A percentile compares a stretch with the other conserved stretches of the same genome.
phyloP scores from a whole-genome alignment of 768 basidiomycete genomes.

The Amanita exitialis region DNA sequence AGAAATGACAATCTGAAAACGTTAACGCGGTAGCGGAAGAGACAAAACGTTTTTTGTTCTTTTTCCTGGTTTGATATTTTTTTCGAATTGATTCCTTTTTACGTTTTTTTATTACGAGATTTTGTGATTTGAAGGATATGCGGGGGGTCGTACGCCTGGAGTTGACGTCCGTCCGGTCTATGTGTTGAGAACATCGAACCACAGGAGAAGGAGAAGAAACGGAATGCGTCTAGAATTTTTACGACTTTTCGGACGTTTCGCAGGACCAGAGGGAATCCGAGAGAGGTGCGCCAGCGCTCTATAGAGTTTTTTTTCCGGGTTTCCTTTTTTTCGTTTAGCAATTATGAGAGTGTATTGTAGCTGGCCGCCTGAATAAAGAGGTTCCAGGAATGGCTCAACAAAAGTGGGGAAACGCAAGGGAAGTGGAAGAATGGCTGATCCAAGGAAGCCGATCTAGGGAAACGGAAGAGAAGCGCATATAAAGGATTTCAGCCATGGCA shows the following conservation, averaged over 20 bases:
- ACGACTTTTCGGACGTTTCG: no score
- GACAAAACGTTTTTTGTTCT: no score
- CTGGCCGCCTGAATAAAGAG: no score
- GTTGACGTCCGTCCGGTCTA: neutral
- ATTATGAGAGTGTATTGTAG: neutral
- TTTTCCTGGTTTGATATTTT: no score
- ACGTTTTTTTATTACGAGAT: neutral
- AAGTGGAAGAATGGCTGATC: no score
- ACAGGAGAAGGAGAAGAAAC: neutral
- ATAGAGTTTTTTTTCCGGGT: neutral
- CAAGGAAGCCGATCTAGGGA: neutral
- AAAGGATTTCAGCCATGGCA: neutral
- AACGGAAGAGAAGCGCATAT: neutral
- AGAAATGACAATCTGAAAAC: neutral
- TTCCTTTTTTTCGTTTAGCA: neutral
- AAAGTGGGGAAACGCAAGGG: no score
- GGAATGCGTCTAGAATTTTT: neutral
- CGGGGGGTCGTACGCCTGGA: neutral
- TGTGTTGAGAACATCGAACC: neutral
- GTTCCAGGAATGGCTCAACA: no score
- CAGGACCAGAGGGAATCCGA: neutral
- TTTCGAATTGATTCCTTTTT: neutral
- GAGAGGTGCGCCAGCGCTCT: neutral
- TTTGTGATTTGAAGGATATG: neutral
- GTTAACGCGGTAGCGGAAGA: no score